Evolutionary conservation across 192 early-diverging fungal species (phyloP).

Genomic region (Phlyctochytrium bullatum): DNA sequence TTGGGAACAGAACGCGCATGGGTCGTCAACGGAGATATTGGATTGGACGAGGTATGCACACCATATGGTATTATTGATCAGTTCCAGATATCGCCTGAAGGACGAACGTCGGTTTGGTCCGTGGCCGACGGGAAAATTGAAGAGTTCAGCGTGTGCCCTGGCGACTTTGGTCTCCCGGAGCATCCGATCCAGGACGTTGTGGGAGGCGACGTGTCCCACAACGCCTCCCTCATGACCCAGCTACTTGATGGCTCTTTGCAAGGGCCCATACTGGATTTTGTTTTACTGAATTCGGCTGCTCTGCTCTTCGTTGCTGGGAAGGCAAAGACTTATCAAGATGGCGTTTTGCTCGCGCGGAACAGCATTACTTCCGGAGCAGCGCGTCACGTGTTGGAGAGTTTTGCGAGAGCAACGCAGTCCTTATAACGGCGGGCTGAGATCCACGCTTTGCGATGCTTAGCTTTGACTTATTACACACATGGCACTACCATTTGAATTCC

Average conservation of each 20-base stretch:
- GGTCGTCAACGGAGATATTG: slow-evolving; percentile 88
- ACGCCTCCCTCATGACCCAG: slow-evolving; percentile 68
- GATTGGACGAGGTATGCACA: slow-evolving; percentile 76
- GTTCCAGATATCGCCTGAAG: slow-evolving; percentile 76
- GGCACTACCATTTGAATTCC: slow-evolving; percentile 48
- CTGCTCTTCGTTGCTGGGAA: slow-evolving; percentile 77
- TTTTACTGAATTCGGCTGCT: slow-evolving; percentile 89
- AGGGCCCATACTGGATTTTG: slow-evolving; percentile 80
- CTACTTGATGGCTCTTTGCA: slow-evolving; percentile 68
- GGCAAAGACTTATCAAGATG: slow-evolving; percentile 68
- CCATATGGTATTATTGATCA: not conserved
- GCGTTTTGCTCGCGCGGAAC: slow-evolving; percentile 70
- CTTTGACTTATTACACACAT: too few species aligned
- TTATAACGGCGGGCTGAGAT: too few species aligned
- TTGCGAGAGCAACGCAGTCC: too few species aligned
- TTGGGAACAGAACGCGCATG: slow-evolving; percentile 77
- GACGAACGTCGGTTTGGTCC: slow-evolving; percentile 87
- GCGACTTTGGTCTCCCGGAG: slow-evolving; percentile 81
- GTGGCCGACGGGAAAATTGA: slow-evolving; percentile 63
- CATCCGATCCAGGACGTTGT: slow-evolving; percentile 72
- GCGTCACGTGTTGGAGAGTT: too few species aligned
- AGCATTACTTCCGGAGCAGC: slow-evolving; percentile 73
- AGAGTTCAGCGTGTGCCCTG: slow-evolving; percentile 67
- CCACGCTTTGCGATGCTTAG: too few species aligned
- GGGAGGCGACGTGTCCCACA: slow-evolving; percentile 67